A percentile compares a stretch with the other conserved stretches of the same genome.
phyloP scores from a whole-genome alignment of 176 grass and related monocot species.

The bread wheat (Triticum aestivum) region DNA sequence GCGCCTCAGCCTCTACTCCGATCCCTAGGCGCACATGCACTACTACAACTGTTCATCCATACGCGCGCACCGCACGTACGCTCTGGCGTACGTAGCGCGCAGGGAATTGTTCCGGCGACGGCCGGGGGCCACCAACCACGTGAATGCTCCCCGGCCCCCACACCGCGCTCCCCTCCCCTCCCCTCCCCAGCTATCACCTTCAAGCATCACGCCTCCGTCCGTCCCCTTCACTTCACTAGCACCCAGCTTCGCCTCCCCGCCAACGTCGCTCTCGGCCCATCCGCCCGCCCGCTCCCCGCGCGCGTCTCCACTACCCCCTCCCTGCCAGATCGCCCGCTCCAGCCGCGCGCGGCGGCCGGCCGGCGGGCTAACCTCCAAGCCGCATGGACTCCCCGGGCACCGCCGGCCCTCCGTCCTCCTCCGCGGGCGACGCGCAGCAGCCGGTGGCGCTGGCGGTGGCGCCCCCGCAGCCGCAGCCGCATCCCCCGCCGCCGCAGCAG shows the following conservation, averaged over 20 bases:
- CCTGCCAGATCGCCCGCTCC: constrained; percentile 1
- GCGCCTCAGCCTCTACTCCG: too few species aligned
- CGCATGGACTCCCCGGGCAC: constrained; percentile 38
- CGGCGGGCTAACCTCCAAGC: not conserved
- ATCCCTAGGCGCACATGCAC: not conserved
- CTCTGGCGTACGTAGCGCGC: not conserved
- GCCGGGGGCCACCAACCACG: constrained; percentile 75
- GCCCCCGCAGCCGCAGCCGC: not conserved
- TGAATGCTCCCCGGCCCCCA: constrained; percentile 54
- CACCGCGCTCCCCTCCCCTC: not conserved
- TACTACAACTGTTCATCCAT: not conserved
- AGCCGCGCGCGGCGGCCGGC: constrained; percentile 12
- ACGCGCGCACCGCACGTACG: not conserved
- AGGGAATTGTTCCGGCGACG: constrained; percentile 33
- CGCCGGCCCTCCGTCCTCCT: constrained; percentile 10
- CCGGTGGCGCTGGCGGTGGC: not conserved
- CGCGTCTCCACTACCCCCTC: constrained; percentile 7
- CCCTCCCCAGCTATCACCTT: constrained; percentile 34
- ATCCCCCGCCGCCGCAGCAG: not conserved
- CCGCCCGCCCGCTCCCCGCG: constrained; percentile 1
- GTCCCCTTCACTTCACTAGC: constrained; percentile 33
- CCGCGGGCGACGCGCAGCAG: constrained; percentile 16
- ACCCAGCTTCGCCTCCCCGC: constrained; percentile 40
- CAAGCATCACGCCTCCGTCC: constrained; percentile 34
- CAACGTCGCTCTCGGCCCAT: constrained; percentile 41